Conservation (phyloP, 192 early-diverging fungal species). For the Bifiguratus adelaidae region DNA sequence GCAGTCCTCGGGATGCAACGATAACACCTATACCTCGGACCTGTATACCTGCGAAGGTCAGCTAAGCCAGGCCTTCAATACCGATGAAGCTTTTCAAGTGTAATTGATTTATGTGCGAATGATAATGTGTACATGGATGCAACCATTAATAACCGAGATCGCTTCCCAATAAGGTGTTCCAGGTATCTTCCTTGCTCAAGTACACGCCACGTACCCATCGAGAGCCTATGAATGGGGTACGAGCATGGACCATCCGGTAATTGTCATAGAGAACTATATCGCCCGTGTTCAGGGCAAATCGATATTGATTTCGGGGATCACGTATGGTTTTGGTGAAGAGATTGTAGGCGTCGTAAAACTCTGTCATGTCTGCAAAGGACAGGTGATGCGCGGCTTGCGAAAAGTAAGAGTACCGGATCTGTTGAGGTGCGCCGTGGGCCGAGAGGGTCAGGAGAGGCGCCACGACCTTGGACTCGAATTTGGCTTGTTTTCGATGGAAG, state of each 20-base stretch:
- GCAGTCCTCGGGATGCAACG: neutral
- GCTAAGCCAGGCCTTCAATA: no score
- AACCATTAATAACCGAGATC: no score
- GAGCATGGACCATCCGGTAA: constrained; percentile 30
- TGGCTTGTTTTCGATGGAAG: constrained; percentile 33
- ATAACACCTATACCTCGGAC: neutral
- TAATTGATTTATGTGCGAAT: no score
- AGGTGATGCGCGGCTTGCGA: constrained; percentile 28
- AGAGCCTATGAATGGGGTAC: constrained; percentile 28
- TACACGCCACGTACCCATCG: constrained; percentile 36
- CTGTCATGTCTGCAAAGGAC: constrained; percentile 26
- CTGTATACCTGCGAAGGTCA: neutral
- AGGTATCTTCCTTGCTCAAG: constrained; percentile 19
- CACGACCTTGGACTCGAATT: constrained; percentile 23
- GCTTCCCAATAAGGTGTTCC: constrained; percentile 7
- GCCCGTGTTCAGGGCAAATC: constrained; percentile 22
- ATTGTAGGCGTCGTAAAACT: constrained; percentile 33
- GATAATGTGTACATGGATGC: no score
- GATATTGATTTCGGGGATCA: constrained; percentile 30
- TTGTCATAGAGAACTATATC: constrained; percentile 39
- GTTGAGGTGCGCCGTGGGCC: constrained; percentile 9
- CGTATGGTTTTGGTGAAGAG: constrained; percentile 30
- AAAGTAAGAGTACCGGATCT: constrained; percentile 36
- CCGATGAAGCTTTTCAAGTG: no score
- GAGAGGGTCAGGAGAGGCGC: constrained; percentile 25